Evolutionary conservation across 768 basidiomycete species (phyloP).

Genomic region (Omphalotus guepiniiformis): DNA sequence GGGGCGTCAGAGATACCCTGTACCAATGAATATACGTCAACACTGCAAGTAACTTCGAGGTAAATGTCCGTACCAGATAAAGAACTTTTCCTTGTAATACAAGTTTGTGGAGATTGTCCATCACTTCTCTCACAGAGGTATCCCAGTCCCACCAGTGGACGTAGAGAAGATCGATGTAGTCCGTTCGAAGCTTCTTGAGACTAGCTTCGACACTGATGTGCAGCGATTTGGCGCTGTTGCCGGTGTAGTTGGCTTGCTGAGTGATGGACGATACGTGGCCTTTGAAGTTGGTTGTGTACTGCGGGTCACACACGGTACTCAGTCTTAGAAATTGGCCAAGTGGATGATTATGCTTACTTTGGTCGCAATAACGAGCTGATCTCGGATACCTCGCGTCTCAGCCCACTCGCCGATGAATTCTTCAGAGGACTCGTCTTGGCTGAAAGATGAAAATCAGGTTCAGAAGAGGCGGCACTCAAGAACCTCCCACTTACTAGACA

Average conservation of each 20-base stretch:
- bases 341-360: slow-evolving; percentile 26
- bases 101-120: slow-evolving; percentile 39
- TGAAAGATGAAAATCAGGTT: slow-evolving; percentile 10
- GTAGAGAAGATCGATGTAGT: slow-evolving; percentile 43
- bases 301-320: not conserved
- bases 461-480: not conserved
- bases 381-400: slow-evolving; percentile 37
- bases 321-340: not conserved
- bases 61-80: slow-evolving; percentile 19
- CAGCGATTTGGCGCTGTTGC: slow-evolving; percentile 45
- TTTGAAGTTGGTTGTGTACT: slow-evolving; percentile 33
- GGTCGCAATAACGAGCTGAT: slow-evolving; percentile 44
- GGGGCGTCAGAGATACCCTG: slow-evolving; percentile 32
- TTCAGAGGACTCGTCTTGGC: slow-evolving; percentile 56
- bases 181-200: slow-evolving; percentile 37
- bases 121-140: slow-evolving; percentile 43
- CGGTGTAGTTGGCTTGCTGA: slow-evolving; percentile 37
- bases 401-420: slow-evolving; percentile 51
- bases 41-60: not conserved
- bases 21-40: slow-evolving; percentile 15
- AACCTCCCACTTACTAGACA: slow-evolving; percentile 33
- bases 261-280: slow-evolving; percentile 16
- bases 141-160: slow-evolving; percentile 44
- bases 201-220: slow-evolving; percentile 29
- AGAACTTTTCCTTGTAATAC: slow-evolving; percentile 42